These are phyloP conservation scores for Fistulina hepatica DNA, from an alignment of 1,284 basidiomycete species.

Conservation along the genomic window DNA sequence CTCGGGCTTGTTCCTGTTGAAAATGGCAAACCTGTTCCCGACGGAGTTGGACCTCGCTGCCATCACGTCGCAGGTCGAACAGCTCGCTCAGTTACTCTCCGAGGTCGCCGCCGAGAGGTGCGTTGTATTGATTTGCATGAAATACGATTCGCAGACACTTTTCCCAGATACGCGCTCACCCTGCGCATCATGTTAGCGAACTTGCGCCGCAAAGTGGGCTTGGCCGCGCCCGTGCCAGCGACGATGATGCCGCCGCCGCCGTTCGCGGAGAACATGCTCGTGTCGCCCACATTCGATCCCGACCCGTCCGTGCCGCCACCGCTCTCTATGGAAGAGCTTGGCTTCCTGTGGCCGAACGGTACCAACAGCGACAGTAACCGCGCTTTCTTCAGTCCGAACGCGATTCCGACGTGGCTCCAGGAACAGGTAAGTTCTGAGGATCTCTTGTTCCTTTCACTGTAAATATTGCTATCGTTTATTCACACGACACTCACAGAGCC, in stretches of 20 bases:
- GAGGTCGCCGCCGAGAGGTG: slow-evolving; percentile 82
- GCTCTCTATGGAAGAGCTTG: slow-evolving; percentile 74
- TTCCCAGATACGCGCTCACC: slow-evolving; percentile 69
- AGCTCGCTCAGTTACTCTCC: slow-evolving; percentile 70
- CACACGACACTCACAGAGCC: slow-evolving; percentile 38
- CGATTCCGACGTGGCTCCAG: slow-evolving; percentile 72
- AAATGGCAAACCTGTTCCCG: slow-evolving; percentile 83
- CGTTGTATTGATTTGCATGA: slow-evolving; percentile 5
- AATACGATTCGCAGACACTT: slow-evolving; percentile 8
- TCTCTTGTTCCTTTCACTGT: slow-evolving; percentile 9
- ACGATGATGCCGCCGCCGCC: slow-evolving; percentile 34
- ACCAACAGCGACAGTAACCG: slow-evolving; percentile 40
- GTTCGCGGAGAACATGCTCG: slow-evolving; percentile 45
- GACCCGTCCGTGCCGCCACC: slow-evolving; percentile 51
- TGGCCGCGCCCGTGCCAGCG: slow-evolving; percentile 30
- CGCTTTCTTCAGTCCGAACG: slow-evolving; percentile 65
- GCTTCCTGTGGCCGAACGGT: slow-evolving; percentile 70
- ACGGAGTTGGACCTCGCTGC: slow-evolving; percentile 64
- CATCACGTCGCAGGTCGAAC: slow-evolving; percentile 73
- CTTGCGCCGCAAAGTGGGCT: slow-evolving; percentile 74
- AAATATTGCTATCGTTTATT: slow-evolving; percentile 7
- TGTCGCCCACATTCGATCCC: slow-evolving; percentile 40
- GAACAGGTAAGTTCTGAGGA: slow-evolving; percentile 46
- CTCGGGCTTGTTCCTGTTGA: slow-evolving; percentile 84
- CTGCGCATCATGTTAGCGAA: slow-evolving; percentile 85